phyloP scores from a whole-genome alignment of 2,329 filamentous ascomycete genomes.

The Aureobasidium leucospermi region DNA sequence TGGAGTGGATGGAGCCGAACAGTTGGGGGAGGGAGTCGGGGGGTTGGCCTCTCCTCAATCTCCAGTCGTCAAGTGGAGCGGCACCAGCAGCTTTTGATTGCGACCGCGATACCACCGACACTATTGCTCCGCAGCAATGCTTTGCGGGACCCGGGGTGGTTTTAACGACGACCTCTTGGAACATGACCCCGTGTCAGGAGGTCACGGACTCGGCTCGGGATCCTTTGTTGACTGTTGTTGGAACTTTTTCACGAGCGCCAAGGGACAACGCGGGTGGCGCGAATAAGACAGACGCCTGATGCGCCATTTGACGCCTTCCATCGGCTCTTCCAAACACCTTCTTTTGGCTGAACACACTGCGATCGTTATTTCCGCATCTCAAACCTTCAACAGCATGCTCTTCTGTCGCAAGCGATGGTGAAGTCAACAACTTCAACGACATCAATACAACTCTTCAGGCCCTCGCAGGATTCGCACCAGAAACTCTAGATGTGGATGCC shows the following conservation, averaged over 20 bases:
- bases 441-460: neutral
- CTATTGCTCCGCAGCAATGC: constrained; percentile 9
- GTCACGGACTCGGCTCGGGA: neutral
- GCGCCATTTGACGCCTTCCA: neutral
- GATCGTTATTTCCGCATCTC: neutral
- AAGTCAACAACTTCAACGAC: too few species aligned
- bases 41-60: constrained; percentile 2
- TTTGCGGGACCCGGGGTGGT: neutral
- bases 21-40: constrained; percentile 1
- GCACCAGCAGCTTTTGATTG: neutral
- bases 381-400: too few species aligned
- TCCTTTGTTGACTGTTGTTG: neutral
- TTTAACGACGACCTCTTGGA: neutral
- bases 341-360: neutral
- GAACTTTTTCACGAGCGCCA: constrained; percentile 3
- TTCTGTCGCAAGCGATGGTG: too few species aligned
- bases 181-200: neutral
- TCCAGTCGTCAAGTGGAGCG: neutral
- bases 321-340: neutral
- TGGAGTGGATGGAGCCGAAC: neutral
- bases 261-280: neutral
- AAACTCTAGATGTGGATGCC: neutral
- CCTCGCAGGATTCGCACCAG: neutral
- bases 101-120: constrained; percentile 12
- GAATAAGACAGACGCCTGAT: constrained; percentile 5